These are phyloP conservation scores for Curvularia sp. DNA, from an alignment of 2,329 filamentous ascomycete genomes.

Conservation along the genomic window DNA sequence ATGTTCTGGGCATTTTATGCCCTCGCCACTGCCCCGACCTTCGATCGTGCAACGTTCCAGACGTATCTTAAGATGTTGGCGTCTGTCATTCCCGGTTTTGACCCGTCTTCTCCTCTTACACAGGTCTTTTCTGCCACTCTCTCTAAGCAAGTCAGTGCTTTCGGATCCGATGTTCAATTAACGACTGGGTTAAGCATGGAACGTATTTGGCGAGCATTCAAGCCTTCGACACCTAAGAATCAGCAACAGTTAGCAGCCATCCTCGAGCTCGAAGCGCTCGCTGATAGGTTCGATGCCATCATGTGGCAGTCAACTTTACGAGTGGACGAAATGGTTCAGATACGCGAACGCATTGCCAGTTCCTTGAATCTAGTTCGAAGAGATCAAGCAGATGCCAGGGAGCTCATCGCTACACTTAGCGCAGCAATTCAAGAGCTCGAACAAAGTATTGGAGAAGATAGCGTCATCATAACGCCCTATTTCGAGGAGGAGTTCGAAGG, in stretches of 20 bases:
- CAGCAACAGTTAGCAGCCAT: constrained; percentile 49
- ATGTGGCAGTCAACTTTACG: constrained; percentile 48
- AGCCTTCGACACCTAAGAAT: constrained; percentile 63
- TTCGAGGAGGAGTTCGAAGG: constrained; percentile 50
- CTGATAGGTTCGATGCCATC: constrained; percentile 55
- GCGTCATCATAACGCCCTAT: constrained; percentile 38
- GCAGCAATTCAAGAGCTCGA: constrained; percentile 44
- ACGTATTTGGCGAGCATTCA: constrained; percentile 74
- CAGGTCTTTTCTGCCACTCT: constrained; percentile 36
- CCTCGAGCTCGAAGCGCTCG: constrained; percentile 54
- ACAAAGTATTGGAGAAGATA: constrained; percentile 38
- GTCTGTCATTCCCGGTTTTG: constrained; percentile 19
- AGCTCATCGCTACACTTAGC: constrained; percentile 40
- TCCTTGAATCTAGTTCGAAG: constrained; percentile 43
- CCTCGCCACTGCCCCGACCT: constrained; percentile 51
- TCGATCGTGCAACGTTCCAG: constrained; percentile 63
- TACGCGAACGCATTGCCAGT: constrained; percentile 45
- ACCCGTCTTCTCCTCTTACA: constrained; percentile 26
- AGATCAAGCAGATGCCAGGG: constrained; percentile 40
- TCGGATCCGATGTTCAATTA: constrained; percentile 74
- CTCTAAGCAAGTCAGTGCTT: constrained; percentile 52
- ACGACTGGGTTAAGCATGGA: constrained; percentile 83
- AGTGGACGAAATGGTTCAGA: constrained; percentile 47
- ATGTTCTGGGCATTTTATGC: constrained; percentile 61
- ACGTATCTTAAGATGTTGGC: constrained; percentile 57